Percentiles rank a stretch among this genome's conserved stretches.
phyloP scores from a whole-genome alignment of 768 basidiomycete genomes.

The Rhizopogon rudus region DNA sequence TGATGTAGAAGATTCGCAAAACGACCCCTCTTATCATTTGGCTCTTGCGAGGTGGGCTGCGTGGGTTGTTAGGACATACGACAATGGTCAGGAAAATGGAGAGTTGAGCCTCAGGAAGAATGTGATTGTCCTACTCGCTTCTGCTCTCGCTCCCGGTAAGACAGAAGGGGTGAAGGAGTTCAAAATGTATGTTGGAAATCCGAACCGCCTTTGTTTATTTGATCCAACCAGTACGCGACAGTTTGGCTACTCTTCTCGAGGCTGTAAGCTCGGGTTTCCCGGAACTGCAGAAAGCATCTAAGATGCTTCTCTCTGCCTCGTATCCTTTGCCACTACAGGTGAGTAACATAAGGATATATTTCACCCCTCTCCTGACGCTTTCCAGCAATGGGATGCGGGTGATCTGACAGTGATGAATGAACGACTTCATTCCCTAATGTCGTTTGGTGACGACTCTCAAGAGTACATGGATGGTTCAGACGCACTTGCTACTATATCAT shows the following conservation, averaged over 20 bases:
- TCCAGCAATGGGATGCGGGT: slow-evolving; percentile 46
- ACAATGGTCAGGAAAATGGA: slow-evolving; percentile 21
- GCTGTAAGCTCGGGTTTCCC: slow-evolving; percentile 15
- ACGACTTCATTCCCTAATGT: slow-evolving; percentile 38
- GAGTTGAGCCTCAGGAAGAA: slow-evolving; percentile 43
- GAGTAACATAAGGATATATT: neutral
- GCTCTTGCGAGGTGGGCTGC: slow-evolving; percentile 68
- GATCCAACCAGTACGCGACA: slow-evolving; percentile 8
- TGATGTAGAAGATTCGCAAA: slow-evolving; percentile 13
- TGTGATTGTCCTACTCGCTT: slow-evolving; percentile 40
- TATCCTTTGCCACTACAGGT: slow-evolving; percentile 12
- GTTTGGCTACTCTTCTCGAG: slow-evolving; percentile 16
- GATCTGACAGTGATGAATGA: slow-evolving; percentile 53
- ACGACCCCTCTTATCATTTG: slow-evolving; percentile 43
- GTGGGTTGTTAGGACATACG: slow-evolving; percentile 50
- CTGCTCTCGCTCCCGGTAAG: slow-evolving; percentile 38
- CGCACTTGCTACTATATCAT: neutral
- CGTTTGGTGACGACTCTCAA: slow-evolving; percentile 9
- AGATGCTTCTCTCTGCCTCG: slow-evolving; percentile 11
- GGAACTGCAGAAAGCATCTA: slow-evolving; percentile 13
- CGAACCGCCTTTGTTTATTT: neutral
- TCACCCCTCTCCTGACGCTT: neutral
- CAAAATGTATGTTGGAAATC: slow-evolving; percentile 28
- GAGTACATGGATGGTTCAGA: slow-evolving; percentile 2
- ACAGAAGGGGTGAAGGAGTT: slow-evolving; percentile 18